phyloP scores from a whole-genome alignment of 768 basidiomycete species.

The Aureoboletus auriporus region DNA sequence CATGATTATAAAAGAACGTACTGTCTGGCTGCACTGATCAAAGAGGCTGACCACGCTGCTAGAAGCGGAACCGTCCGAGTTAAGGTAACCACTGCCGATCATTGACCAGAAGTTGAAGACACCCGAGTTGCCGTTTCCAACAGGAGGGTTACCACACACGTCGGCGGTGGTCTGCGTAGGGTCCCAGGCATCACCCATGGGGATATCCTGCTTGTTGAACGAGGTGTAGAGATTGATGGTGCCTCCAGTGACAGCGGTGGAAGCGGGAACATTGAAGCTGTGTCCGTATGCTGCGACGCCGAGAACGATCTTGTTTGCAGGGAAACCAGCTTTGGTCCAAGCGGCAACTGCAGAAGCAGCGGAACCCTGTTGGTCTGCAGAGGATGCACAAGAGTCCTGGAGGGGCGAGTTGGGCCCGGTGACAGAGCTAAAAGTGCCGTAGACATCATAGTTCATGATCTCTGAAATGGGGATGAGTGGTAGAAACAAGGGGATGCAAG shows the following conservation, averaged over 20 bases:
- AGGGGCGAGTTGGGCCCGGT: conserved; percentile 84
- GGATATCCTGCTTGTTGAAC: conserved; percentile 44
- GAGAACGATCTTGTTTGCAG: conserved; percentile 65
- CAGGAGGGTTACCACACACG: conserved; percentile 51
- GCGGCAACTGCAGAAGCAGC: conserved; percentile 67
- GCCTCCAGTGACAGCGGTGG: conserved; percentile 16
- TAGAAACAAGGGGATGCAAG: neutral
- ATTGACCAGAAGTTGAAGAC: conserved; percentile 63
- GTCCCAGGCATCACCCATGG: conserved; percentile 57
- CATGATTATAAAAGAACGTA: conserved; percentile 29
- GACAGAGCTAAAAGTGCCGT: conserved; percentile 48
- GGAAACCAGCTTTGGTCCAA: conserved; percentile 80
- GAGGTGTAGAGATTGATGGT: conserved; percentile 46
- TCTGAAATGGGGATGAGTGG: conserved; percentile 36
- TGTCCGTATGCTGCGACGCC: conserved; percentile 87
- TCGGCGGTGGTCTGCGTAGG: conserved; percentile 43
- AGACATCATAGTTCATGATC: conserved; percentile 71
- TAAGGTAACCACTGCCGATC: conserved; percentile 52
- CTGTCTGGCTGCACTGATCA: conserved; percentile 73
- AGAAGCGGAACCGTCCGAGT: conserved; percentile 43
- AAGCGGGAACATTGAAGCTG: conserved; percentile 45
- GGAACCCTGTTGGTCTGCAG: conserved; percentile 61
- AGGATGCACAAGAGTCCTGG: conserved; percentile 66
- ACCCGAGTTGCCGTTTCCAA: conserved; percentile 45
- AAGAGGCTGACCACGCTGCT: conserved; percentile 49